Base-by-base conservation (phyloP, 306 rosid genomes). In the Styphnolobium japonicum region DNA sequence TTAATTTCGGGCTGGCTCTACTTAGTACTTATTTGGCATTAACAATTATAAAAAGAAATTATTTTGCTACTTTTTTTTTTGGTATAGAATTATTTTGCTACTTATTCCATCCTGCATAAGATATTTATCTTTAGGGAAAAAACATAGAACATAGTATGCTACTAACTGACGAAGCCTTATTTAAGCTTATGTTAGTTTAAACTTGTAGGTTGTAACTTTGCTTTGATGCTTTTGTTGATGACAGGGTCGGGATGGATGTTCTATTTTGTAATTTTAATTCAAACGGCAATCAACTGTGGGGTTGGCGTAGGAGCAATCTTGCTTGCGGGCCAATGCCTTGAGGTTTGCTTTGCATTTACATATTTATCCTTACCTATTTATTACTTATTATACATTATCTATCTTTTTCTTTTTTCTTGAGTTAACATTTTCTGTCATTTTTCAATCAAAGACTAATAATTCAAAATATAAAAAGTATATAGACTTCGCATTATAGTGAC, bases 161-260 rank as follows among this genome's bases (percentile, higher is more conserved):
- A n/a, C 31, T 27, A 27, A 27, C 3, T 27, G 3, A 27, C 2
- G 5, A 2, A 45, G 16, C 5, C 16, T 11, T 11, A 37, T 7
- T 7, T 37, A 37, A 5, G 42, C 42, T 37, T 37, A 7, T 6
- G 7, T 37, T 37, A 45, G 3, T n/a, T 46, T 15, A 5, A 12
- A 3, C 3, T 46, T 57, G 64, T 14, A 4, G 64, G 3, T 11
- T 25, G 18, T 29, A 4, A 57, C 19, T n/a, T 8, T 7, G 22
- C 7, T 39, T 10, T 29, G n/a, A 22, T 40, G 19, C 22, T 4
- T 74, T 10, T 3, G 23, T 6, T n/a, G 45, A 67, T 48, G 23
- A 36, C 78, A 92, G 97, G 97, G 34, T 86, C 92, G 22, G 97
- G 97, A 64, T 88, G 94, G 93, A 90, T 90, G 93, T 88, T 85